Evolutionary conservation across 2,329 filamentous ascomycete species (phyloP).

Genomic region (Xylaria polymorpha): DNA sequence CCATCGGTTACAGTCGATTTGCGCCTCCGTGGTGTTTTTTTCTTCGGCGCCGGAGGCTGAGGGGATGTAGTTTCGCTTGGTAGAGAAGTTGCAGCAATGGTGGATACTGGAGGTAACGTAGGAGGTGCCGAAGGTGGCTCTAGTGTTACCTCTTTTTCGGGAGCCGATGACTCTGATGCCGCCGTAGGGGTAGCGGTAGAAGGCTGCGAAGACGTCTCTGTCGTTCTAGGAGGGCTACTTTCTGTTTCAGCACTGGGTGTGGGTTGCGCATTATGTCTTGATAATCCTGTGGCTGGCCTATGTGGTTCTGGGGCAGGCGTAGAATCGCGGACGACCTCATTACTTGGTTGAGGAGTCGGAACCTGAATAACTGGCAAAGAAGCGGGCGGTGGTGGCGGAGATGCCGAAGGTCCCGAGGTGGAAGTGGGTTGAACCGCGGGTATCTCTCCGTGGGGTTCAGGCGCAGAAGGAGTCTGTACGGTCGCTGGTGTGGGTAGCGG

Average conservation of each 20-base stretch:
- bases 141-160: constrained; percentile 23
- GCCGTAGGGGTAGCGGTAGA: constrained; percentile 15
- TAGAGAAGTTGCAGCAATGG: constrained; percentile 34
- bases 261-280: constrained; percentile 25
- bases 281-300: constrained; percentile 31
- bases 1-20: constrained; percentile 40
- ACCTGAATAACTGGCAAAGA: constrained; percentile 21
- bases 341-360: constrained; percentile 18
- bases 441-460: constrained; percentile 11
- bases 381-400: constrained; percentile 18
- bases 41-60: constrained; percentile 40
- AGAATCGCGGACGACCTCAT: constrained; percentile 8
- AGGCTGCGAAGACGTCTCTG: not conserved
- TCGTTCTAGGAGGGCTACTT: constrained; percentile 3
- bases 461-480: constrained; percentile 19
- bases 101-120: constrained; percentile 37
- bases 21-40: constrained; percentile 45
- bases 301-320: constrained; percentile 17
- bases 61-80: constrained; percentile 26
- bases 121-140: constrained; percentile 41
- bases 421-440: constrained; percentile 5
- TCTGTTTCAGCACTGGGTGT: constrained; percentile 21
- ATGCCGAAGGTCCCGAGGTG: constrained; percentile 21
- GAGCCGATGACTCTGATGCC: constrained; percentile 30
- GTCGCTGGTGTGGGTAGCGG: constrained; percentile 21